Evolutionary conservation across 169 alveolate genomes (phyloP), one percentile per base, ranked within the genome.

Genomic region (Besnoitia besnoiti): DNA sequence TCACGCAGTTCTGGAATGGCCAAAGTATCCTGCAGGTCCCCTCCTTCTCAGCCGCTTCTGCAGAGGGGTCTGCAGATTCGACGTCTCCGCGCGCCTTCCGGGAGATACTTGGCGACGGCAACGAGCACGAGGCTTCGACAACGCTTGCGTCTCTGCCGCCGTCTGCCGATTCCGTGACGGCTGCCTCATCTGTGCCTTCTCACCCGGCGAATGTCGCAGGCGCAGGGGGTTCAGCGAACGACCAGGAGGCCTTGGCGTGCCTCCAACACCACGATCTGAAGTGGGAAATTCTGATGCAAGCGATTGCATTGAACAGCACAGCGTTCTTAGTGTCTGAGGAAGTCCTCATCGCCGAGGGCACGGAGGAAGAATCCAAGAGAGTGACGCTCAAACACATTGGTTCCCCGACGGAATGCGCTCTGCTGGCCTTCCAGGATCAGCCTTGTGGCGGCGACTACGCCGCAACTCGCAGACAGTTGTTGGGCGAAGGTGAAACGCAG

Each of bases 361-460:
- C 61, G 3, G 87, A 40, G 16, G 87, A 37, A 77, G 87, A 37
- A 14, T 5, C 49, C 59, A 0, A 12, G 7, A 0, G 12, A 30
- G 47, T n/a, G 73, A 5, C n/a, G 7, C 59, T 77, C 62, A 94
- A 88, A 27, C 87, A 85, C 76, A 88, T 85, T 33, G 99, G 98
- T 4, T 94, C 95, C 46, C 95, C 96, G 89, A 97, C 99, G 40
- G 99, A 97, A 89, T 95, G 98, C 88, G 98, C 98, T 19, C 90
- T 97, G 51, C 89, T 97, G 77, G 97, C 95, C 79, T 89, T 96
- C 89, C 94, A 95, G 37, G 88, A 67, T 77, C 55, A 76, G 12
- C 80, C 62, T 40, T 89, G 91, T 59, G 91, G 93, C 33, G 82
- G 79, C 24, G 91, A 93, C 35, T 93, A 93, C 91, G 95, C 88